These are phyloP conservation scores for Fraxinus latifolia DNA, from an alignment of 305 asterid species.

Conservation along the genomic window DNA sequence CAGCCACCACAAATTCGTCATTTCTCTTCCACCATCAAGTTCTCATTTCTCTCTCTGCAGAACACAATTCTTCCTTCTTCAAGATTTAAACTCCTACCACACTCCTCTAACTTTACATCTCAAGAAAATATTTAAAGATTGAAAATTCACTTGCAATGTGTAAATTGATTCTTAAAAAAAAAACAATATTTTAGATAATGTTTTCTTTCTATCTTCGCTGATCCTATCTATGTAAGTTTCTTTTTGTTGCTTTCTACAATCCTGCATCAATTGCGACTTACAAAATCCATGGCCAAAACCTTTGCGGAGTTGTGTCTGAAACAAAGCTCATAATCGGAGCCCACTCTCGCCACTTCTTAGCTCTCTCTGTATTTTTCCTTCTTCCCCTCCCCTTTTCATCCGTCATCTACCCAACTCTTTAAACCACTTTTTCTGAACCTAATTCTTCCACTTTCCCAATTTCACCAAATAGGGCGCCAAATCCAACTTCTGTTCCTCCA, in stretches of 20 bases:
- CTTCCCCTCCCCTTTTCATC: slow-evolving; percentile 56
- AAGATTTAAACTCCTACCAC: no score
- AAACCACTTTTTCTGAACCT: slow-evolving; percentile 15
- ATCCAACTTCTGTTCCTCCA: no score
- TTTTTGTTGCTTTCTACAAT: background rate
- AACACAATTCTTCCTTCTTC: no score
- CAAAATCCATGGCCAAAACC: slow-evolving; percentile 35
- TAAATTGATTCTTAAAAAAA: no score
- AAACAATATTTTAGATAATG: no score
- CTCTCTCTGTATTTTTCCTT: slow-evolving; percentile 65
- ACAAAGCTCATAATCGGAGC: slow-evolving; percentile 59
- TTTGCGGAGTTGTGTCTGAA: slow-evolving; percentile 56
- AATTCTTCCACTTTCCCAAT: slow-evolving; percentile 21
- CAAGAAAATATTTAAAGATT: no score
- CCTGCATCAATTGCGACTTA: background rate
- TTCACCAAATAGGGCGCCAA: slow-evolving; percentile 1
- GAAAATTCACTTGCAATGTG: no score
- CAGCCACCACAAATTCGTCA: no score
- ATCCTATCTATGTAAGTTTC: background rate
- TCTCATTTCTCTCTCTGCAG: no score
- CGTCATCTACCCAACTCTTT: slow-evolving; percentile 44
- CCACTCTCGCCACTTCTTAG: slow-evolving; percentile 66
- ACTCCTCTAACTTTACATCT: no score
- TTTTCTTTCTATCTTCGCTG: background rate
- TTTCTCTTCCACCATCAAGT: no score